These are phyloP conservation scores for Verticillium klebahnii DNA, from an alignment of 2,329 filamentous ascomycete genomes.

Conservation along the genomic window DNA sequence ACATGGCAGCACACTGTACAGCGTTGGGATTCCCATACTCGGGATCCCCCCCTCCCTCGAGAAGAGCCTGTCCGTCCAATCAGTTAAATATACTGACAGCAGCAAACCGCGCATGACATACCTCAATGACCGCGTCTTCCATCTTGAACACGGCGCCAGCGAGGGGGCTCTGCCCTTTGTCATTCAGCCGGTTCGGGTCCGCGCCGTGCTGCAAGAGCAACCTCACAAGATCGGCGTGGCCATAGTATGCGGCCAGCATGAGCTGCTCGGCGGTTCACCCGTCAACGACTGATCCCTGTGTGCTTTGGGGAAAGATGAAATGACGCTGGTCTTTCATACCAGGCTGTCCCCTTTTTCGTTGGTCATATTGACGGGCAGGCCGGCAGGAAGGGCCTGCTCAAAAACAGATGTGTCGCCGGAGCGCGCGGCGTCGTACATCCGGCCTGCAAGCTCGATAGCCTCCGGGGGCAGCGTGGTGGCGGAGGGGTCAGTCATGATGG, in stretches of 20 bases:
- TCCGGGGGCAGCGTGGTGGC: conserved; percentile 48
- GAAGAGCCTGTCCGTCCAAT: conserved; percentile 29
- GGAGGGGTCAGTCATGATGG: conserved; percentile 1
- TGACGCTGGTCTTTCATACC: conserved; percentile 29
- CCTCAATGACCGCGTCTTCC: conserved; percentile 59
- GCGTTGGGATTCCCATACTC: conserved; percentile 46
- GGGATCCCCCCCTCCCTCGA: conserved; percentile 51
- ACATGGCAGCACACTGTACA: conserved; percentile 42
- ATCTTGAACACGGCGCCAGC: conserved; percentile 72
- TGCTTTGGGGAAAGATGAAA: background rate
- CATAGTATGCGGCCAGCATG: conserved; percentile 70
- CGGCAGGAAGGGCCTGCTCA: conserved; percentile 58
- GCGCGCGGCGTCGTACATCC: conserved; percentile 64
- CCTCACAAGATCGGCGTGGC: conserved; percentile 55
- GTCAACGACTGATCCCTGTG: background rate
- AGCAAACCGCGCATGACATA: conserved; percentile 19
- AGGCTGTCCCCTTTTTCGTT: conserved; percentile 72
- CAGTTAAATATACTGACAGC: background rate
- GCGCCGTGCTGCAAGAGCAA: conserved; percentile 59
- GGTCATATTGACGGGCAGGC: conserved; percentile 65
- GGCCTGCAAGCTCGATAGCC: conserved; percentile 60
- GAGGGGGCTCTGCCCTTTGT: conserved; percentile 62
- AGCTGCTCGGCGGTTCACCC: conserved; percentile 34
- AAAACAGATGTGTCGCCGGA: conserved; percentile 53
- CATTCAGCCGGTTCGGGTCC: conserved; percentile 65